Evolutionary conservation across 2,329 filamentous ascomycete genomes (phyloP), one percentile per base, ranked within the genome.

Genomic region (Pleurostoma richardsiae): DNA sequence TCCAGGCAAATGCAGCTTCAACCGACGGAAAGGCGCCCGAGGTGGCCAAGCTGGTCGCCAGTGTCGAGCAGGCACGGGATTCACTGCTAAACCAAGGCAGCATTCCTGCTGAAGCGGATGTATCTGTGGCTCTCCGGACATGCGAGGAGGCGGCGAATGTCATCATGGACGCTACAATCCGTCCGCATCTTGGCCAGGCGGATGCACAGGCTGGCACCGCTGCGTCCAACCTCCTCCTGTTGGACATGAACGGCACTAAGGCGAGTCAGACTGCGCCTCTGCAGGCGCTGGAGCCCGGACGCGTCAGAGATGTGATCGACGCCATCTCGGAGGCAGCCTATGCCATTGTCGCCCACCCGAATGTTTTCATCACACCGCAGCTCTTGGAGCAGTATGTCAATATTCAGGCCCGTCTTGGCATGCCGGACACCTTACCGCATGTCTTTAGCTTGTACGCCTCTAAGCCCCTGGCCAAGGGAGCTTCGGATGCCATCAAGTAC

Each of bases 361-460:
- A 85, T 50, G 83, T 96, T 42, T 88, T 90, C 68, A 87, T 97
- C 60, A 87, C 88, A 4, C 81, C 85, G 6, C 71, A 77, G 30
- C 72, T 92, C 31, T 79, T 97, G 38, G 73, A 79, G 48, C 66
- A 79, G 55, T 97, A 96, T 65, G 83, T 95, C 51, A 74, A 80
- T 36, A 81, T 89, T 40, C 90, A 96, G 63, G 76, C 83, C 29
- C 76, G 83, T 8, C 78, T 97, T 40, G 79, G 82, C 51, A 82
- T 79, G 47, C 84, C 90, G 3, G 81, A 88, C 53, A 83, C 87
- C 40, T 80, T 97, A 52, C 90, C 92, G 5, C 79, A 85, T 49
- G 81, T 90, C 39, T 86, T 99, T 59, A 72, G 83, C 47, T 76
- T 96, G 45, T 97, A 92, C 63, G 88, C 89, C 42, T 80, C 81